Evolutionary conservation across 306 rosid species (phyloP), one percentile per base, ranked within the genome.

Genomic region (Corylus heterophylla): DNA sequence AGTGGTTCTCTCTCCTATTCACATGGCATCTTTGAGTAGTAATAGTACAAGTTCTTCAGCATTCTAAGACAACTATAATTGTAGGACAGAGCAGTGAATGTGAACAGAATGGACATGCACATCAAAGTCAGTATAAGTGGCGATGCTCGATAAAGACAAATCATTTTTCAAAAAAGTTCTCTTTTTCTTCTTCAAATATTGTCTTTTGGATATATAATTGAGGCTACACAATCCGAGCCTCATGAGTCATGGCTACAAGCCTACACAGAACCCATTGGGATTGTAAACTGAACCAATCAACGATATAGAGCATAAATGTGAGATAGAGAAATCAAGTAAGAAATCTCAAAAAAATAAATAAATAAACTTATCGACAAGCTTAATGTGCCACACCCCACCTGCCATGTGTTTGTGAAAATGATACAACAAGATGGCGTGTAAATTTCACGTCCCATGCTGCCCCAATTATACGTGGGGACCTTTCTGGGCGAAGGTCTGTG

Each of bases 391-490:
- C 11, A 6, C 8, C 8, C 61, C 62, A 1, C n/a, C 16, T 35
- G 70, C 69, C 69, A 63, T 5, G 22, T 8, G 8, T 14, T 13
- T 63, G 31, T 59, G 70, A 22, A 37, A 14, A 64, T 31, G 48
- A 35, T n/a, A 62, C 1, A 27, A 18, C 18, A 12, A 4, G 4
- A 61, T 27, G 67, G 25, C 6, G 4, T 62, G n/a, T 27, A 61
- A 1, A 61, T 27, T 29, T 12, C 82, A 27, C 39, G 69, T 48
- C 72, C 37, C 42, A 48, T 54, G 7, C 44, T 55, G 62, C 69
- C 78, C 63, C 54, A 54, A 16, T n/a, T 73, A n/a, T 9, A 29
- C 18, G 67, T 35, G 83, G 75, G 76, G 82, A 48, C 75, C 56
- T 13, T 17, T 70, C 37, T n/a, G 8, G 27, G 17, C 37, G 1